These are phyloP conservation scores for Byssochlamys sp. DNA, from an alignment of 2,329 filamentous ascomycete genomes.

Conservation along the genomic window DNA sequence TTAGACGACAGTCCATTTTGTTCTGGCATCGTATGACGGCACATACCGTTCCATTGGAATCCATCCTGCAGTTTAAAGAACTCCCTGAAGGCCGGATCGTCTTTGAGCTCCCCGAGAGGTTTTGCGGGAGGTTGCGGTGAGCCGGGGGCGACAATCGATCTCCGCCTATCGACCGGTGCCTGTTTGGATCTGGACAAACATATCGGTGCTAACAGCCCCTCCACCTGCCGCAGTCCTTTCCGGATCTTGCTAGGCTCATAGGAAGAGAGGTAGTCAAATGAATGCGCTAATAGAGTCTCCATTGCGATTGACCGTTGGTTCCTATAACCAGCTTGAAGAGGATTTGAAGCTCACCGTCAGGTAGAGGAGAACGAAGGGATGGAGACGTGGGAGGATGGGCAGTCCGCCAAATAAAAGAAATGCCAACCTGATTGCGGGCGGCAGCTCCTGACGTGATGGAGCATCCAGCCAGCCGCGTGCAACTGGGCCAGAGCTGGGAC, in stretches of 20 bases:
- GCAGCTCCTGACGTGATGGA: not conserved
- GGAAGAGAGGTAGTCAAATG: constrained; percentile 92
- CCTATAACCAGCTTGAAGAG: constrained; percentile 1
- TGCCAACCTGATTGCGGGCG: not conserved
- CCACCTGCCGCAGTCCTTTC: constrained; percentile 87
- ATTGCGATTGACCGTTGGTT: constrained; percentile 40
- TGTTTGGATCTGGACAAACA: constrained; percentile 56
- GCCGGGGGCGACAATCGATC: constrained; percentile 32
- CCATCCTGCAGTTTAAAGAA: constrained; percentile 96
- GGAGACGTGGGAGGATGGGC: not conserved
- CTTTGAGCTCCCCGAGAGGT: constrained; percentile 58
- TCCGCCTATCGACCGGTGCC: constrained; percentile 31
- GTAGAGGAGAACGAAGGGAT: not conserved
- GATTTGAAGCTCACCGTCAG: constrained; percentile 2
- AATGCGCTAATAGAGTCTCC: constrained; percentile 84
- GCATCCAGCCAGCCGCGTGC: not conserved
- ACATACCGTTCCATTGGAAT: constrained; percentile 83
- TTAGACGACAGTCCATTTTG: not conserved
- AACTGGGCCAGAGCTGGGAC: not conserved
- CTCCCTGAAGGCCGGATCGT: constrained; percentile 83
- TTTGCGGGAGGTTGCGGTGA: constrained; percentile 44
- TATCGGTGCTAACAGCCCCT: constrained; percentile 87
- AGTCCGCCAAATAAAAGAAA: not conserved
- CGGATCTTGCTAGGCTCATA: constrained; percentile 82
- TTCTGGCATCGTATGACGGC: not conserved